Evolutionary conservation across 306 rosid species (phyloP), one percentile per base, ranked within the genome.

Genomic region (Quercus variabilis): DNA sequence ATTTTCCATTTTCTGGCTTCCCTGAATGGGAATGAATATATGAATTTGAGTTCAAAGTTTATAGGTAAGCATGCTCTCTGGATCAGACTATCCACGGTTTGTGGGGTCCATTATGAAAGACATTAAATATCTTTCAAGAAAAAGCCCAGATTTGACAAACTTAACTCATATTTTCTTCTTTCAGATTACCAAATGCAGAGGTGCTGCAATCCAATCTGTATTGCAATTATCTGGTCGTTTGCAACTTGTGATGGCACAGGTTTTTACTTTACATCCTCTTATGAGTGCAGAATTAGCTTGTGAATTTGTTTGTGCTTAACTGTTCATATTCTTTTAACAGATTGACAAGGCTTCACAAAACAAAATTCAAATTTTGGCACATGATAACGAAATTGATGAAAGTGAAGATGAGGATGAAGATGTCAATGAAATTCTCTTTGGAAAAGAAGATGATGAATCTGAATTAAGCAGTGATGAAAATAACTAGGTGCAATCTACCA

Each of bases 191-290:
- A 88, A 86, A 62, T 77, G 88, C 74, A 95, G 94, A 90, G 95
- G 85, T 79, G 71, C 85, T 49, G 80, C 91, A 30, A 75, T 90
- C 77, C 91, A 90, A 77, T 81, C 92, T 74, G 84, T 95, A 71
- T 80, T 95, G 76, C 98, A 86, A 73, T 74, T 93, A 75, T 95
- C 94, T 2, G 98, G 99, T 65, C 96, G 98, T 33, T 85, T 95
- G 83, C 96, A 93, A 83, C 89, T 95, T 76, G 81, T 91, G 81
- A 84, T 86, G 80, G 86, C 97, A 79, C 97, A 93, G 97, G 99
- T 95, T 74, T 76, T 57, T 55, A 59, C 58, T 55, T 76, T 65
- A 25, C 75, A 71, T 71, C 71, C 78, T 59, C 43, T 57, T 78
- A 15, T 69, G 17, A 63, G 62, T 23, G 28, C n/a, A 71, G 70